Evolutionary conservation across 345 rosid genomes (phyloP).

Genomic region (Anastatica hierochuntica): DNA sequence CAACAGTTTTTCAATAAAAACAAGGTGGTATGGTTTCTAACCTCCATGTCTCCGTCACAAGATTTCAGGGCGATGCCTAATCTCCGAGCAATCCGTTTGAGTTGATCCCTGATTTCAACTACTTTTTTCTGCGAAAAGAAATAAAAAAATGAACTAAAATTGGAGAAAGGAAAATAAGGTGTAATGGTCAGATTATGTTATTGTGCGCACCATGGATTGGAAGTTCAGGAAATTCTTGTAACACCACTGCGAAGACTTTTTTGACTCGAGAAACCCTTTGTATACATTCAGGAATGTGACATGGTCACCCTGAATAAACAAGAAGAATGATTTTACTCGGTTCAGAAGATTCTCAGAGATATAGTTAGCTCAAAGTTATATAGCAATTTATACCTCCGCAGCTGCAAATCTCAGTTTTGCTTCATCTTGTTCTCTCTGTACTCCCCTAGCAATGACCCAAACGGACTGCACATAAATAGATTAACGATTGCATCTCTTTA

Average conservation of each 20-base stretch:
- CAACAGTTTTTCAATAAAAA: not conserved
- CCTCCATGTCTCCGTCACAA: constrained; percentile 61
- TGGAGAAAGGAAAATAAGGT: not conserved
- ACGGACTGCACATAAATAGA: constrained; percentile 48
- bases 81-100: constrained; percentile 61
- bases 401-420: constrained; percentile 95
- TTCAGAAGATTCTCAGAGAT: not conserved
- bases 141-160: not conserved
- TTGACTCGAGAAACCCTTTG: constrained; percentile 84
- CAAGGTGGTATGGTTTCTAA: constrained; percentile 14
- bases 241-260: constrained; percentile 81
- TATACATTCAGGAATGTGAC: constrained; percentile 80
- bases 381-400: constrained; percentile 55
- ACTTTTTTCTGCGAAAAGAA: constrained; percentile 55
- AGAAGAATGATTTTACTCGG: constrained; percentile 2
- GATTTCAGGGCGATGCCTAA: constrained; percentile 73
- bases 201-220: constrained; percentile 65
- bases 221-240: constrained; percentile 68
- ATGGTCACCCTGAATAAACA: constrained; percentile 73
- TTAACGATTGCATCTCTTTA: not conserved
- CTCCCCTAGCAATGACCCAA: constrained; percentile 76
- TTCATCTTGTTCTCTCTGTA: constrained; percentile 79
- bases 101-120: constrained; percentile 70
- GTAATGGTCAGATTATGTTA: not conserved
- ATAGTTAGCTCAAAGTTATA: not conserved